These are phyloP conservation scores for Bipolaris bicolor DNA, from an alignment of 2,329 filamentous ascomycete species.

Conservation along the genomic window DNA sequence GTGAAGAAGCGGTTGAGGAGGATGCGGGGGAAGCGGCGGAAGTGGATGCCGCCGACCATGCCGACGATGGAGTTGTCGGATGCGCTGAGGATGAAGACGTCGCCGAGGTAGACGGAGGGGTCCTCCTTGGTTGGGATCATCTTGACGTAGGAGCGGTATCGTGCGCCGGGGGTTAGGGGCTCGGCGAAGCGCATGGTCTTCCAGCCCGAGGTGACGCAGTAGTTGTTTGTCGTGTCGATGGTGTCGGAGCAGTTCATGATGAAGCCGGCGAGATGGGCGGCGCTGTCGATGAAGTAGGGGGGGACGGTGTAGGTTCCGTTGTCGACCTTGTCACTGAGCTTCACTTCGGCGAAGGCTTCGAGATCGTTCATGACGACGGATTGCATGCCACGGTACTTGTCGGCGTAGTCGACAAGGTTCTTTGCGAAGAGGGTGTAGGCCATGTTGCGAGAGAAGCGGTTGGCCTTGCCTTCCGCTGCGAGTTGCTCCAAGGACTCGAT, in stretches of 20 bases:
- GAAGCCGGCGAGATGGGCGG: conserved; percentile 33
- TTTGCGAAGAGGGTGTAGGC: conserved; percentile 31
- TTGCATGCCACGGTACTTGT: conserved; percentile 31
- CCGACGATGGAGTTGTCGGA: conserved; percentile 40
- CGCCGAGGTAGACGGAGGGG: conserved; percentile 44
- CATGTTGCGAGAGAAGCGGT: conserved; percentile 23
- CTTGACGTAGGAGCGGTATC: conserved; percentile 32
- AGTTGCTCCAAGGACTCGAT: conserved; percentile 24
- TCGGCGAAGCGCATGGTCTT: conserved; percentile 28
- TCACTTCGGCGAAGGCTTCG: conserved; percentile 22
- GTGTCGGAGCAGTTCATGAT: conserved; percentile 29
- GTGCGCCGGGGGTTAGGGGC: conserved; percentile 16
- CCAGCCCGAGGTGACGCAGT: conserved; percentile 34
- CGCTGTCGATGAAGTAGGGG: conserved; percentile 35
- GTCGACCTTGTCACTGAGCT: conserved; percentile 10
- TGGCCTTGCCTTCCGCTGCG: conserved; percentile 17
- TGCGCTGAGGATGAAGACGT: conserved; percentile 49
- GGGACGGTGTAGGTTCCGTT: conserved; percentile 16
- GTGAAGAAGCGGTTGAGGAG: conserved; percentile 32
- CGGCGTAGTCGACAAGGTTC: conserved; percentile 28
- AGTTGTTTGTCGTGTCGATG: conserved; percentile 22
- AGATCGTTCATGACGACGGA: conserved; percentile 28
- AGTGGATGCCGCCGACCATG: conserved; percentile 38
- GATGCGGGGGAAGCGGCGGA: conserved; percentile 29
- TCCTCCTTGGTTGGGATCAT: conserved; percentile 35